Conservation (phyloP, 371 early-diverging fungal genomes). For the Saksenaea vasiformis region DNA sequence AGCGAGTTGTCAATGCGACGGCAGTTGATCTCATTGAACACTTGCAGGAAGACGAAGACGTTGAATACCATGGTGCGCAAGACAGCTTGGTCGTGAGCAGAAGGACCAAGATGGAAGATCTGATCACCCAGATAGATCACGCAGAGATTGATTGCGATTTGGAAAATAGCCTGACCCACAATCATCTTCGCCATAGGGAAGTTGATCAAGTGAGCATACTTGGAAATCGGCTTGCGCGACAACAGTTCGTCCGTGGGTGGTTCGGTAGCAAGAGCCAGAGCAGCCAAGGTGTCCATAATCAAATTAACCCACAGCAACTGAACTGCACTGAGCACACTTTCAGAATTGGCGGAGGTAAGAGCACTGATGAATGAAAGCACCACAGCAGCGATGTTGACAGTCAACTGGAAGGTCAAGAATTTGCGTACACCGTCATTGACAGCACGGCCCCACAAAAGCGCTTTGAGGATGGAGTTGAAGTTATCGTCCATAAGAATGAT, state of each 20-base stretch:
- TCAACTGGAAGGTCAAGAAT: constrained; percentile 96
- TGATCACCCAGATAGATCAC: constrained; percentile 63
- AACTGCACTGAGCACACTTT: constrained; percentile 94
- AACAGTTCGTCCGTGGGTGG: constrained; percentile 90
- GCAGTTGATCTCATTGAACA: constrained; percentile 93
- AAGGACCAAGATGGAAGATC: constrained; percentile 63
- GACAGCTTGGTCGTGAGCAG: constrained; percentile 42
- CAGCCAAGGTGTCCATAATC: constrained; percentile 97
- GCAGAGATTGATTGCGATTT: constrained; percentile 67
- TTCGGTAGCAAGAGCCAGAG: constrained; percentile 97
- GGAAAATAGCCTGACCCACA: constrained; percentile 84
- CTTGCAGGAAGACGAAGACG: constrained; percentile 92
- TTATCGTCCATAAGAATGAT: constrained; percentile 97
- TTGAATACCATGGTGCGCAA: constrained; percentile 92
- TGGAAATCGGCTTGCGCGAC: constrained; percentile 77
- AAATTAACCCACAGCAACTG: constrained; percentile 98
- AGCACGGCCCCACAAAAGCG: constrained; percentile 94
- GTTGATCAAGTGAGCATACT: constrained; percentile 82
- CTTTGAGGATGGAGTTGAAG: constrained; percentile 88
- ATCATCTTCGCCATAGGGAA: constrained; percentile 94
- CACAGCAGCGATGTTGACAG: constrained; percentile 93
- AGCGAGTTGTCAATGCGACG: constrained; percentile 72
- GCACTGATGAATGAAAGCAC: constrained; percentile 87
- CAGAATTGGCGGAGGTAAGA: constrained; percentile 91
- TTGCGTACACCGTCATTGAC: constrained; percentile 94